A percentile compares a stretch with the other conserved stretches of the same genome.
These are phyloP conservation scores for Ceratocystis variospora DNA, from an alignment of 2,329 filamentous ascomycete species.

Conservation along the genomic window DNA sequence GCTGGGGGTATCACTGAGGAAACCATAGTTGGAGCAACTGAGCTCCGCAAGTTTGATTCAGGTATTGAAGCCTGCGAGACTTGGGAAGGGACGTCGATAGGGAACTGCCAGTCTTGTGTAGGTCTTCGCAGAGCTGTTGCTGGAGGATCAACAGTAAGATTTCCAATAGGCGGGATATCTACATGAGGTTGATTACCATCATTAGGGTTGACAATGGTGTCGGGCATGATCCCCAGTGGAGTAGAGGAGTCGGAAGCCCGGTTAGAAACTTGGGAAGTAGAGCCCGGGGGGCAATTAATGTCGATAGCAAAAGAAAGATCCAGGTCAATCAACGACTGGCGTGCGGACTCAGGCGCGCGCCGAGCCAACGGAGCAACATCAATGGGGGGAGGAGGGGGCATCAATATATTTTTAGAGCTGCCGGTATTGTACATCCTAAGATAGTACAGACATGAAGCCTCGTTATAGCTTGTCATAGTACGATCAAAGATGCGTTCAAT, in stretches of 20 bases:
- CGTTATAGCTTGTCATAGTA: slow-evolving; percentile 49
- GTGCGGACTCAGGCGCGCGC: slow-evolving; percentile 38
- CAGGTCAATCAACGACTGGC: slow-evolving; percentile 51
- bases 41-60: not conserved
- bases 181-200: not conserved
- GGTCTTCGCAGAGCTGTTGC: not conserved
- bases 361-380: slow-evolving; percentile 43
- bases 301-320: slow-evolving; percentile 40
- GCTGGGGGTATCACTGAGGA: not conserved
- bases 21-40: not conserved
- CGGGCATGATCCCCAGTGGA: not conserved
- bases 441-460: slow-evolving; percentile 49
- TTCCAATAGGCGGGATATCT: not conserved
- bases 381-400: slow-evolving; percentile 24
- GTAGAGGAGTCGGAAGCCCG: not conserved
- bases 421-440: slow-evolving; percentile 24
- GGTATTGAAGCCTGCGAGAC: not conserved
- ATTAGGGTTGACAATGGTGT: not conserved
- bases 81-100: not conserved
- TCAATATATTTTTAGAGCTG: slow-evolving; percentile 26
- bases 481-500: slow-evolving; percentile 54
- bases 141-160: not conserved
- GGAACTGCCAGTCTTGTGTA: slow-evolving; percentile 5
- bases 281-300: not conserved
- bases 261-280: not conserved